Evolutionary conservation across 345 rosid species (phyloP).

Genomic region (Rhizophora apiculata): DNA sequence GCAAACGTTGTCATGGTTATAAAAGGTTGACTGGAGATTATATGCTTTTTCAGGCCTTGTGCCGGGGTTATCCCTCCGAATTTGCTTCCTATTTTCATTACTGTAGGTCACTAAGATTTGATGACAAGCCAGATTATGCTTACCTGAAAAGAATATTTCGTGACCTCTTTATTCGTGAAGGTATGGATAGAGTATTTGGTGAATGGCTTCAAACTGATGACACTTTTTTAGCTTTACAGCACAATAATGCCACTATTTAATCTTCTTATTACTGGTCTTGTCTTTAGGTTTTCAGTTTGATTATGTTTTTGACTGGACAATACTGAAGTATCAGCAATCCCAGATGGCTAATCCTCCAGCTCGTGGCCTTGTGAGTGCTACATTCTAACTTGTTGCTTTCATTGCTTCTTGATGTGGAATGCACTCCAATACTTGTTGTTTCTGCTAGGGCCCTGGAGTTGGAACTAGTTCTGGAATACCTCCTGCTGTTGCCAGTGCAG

Average conservation of each 20-base stretch:
- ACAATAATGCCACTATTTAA: slow-evolving; percentile 4
- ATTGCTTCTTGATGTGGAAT: background rate
- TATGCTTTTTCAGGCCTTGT: slow-evolving; percentile 50
- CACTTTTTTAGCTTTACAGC: background rate
- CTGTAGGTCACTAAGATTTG: slow-evolving; percentile 82
- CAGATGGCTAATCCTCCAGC: slow-evolving; percentile 69
- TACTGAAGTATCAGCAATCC: slow-evolving; percentile 86
- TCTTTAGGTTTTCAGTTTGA: slow-evolving; percentile 80
- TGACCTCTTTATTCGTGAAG: slow-evolving; percentile 87
- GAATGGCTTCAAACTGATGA: background rate
- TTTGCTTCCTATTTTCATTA: slow-evolving; percentile 88
- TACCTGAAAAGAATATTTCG: slow-evolving; percentile 87
- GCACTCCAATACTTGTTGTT: slow-evolving; percentile 1
- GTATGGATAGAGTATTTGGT: slow-evolving; percentile 31
- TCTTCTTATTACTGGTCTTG: background rate
- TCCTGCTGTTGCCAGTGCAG: slow-evolving; percentile 55
- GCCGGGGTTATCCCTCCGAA: slow-evolving; percentile 87
- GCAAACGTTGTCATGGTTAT: no score
- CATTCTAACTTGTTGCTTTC: slow-evolving; percentile 2
- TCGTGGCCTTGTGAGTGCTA: slow-evolving; percentile 51
- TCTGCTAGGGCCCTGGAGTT: slow-evolving; percentile 56
- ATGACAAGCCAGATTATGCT: slow-evolving; percentile 89
- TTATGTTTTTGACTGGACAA: slow-evolving; percentile 93
- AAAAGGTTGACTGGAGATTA: slow-evolving; percentile 11
- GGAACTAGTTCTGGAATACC: slow-evolving; percentile 76